Conservation (phyloP, 2,329 filamentous ascomycete species). For the Ophiostoma quercus region DNA sequence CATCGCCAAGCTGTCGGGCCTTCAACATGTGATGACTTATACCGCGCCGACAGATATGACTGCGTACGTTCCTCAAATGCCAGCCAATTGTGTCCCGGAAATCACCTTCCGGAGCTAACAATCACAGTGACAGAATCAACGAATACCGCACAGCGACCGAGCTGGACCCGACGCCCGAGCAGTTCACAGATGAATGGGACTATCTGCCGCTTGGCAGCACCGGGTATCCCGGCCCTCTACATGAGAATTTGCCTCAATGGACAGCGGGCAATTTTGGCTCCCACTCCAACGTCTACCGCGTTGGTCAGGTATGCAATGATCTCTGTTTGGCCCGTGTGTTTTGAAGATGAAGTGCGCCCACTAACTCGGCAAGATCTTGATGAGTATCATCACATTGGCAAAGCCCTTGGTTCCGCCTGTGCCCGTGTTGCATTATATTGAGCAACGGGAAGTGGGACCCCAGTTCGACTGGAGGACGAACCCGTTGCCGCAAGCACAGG, state of each 20-base stretch:
- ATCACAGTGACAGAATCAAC: background rate
- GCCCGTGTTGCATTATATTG: conserved; percentile 10
- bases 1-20: background rate
- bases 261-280: conserved; percentile 17
- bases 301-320: conserved; percentile 19
- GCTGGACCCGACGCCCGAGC: conserved; percentile 6
- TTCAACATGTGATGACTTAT: background rate
- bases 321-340: background rate
- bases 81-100: background rate
- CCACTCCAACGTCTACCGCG: conserved; percentile 20
- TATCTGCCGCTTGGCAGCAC: background rate
- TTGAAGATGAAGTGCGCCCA: background rate
- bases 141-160: background rate
- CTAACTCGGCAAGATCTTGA: conserved; percentile 2
- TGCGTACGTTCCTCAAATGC: background rate
- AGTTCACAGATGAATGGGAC: conserved; percentile 25
- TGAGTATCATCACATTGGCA: conserved; percentile 7
- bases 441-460: background rate
- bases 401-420: conserved; percentile 6
- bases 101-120: background rate
- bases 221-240: background rate
- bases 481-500: background rate
- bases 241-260: background rate
- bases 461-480: background rate
- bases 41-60: background rate